phyloP scores from a whole-genome alignment of 1,284 basidiomycete genomes.

The Stygiomarasmius scandens region DNA sequence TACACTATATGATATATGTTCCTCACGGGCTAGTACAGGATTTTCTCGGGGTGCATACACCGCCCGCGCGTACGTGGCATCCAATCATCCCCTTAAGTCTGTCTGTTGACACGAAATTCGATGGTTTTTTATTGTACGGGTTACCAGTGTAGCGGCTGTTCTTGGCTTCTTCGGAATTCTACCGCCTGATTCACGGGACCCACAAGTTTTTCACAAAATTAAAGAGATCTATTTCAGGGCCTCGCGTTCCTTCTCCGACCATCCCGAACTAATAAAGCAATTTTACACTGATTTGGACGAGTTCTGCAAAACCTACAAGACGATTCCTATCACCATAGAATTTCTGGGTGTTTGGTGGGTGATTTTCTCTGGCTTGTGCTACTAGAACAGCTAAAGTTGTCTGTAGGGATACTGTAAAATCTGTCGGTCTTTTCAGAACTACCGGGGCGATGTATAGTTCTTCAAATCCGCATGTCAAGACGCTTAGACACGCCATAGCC shows the following conservation, averaged over 20 bases:
- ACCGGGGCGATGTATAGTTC: slow-evolving; percentile 38
- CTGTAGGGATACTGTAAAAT: slow-evolving; percentile 36
- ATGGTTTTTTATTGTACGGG: background rate
- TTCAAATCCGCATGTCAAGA: slow-evolving; percentile 33
- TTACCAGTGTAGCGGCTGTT: background rate
- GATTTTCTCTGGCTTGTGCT: background rate
- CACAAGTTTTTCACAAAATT: background rate
- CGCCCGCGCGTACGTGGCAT: background rate
- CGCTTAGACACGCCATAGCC: slow-evolving; percentile 43
- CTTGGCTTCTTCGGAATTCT: slow-evolving; percentile 2
- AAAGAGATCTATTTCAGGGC: background rate
- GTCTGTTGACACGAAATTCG: background rate
- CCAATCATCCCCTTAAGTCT: background rate
- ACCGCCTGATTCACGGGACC: background rate
- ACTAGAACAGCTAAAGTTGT: background rate
- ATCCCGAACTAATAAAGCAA: slow-evolving; percentile 61
- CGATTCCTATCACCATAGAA: slow-evolving; percentile 40
- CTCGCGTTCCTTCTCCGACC: background rate
- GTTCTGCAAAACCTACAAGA: slow-evolving; percentile 48
- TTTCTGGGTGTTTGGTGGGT: slow-evolving; percentile 40
- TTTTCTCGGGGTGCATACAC: slow-evolving; percentile 10
- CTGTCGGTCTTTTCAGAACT: slow-evolving; percentile 37
- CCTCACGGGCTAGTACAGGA: background rate
- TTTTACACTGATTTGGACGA: slow-evolving; percentile 42
- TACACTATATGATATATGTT: background rate